A percentile compares a stretch with the other conserved stretches of the same genome.
Evolutionary conservation across 208 protist species (phyloP).

Genomic region (Trypanosoma theileri): DNA sequence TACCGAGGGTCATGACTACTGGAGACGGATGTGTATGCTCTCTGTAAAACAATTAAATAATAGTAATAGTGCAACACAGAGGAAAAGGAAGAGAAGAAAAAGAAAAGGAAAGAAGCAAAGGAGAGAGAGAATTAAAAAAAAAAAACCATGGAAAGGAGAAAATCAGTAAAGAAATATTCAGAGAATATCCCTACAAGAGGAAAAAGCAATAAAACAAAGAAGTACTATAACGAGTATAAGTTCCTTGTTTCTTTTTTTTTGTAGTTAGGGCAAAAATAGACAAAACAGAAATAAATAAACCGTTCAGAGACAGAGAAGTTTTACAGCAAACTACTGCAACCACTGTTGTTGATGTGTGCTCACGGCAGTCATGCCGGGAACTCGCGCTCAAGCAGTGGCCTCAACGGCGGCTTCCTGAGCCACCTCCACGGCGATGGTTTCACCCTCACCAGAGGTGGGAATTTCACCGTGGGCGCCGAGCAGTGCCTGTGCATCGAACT

Average conservation of each 20-base stretch:
- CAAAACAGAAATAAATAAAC: no score
- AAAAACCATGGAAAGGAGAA: slow-evolving; percentile 10
- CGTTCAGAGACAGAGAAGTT: background rate
- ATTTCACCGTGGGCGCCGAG: slow-evolving; percentile 91
- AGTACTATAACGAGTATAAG: no score
- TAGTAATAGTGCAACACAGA: background rate
- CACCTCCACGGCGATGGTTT: slow-evolving; percentile 72
- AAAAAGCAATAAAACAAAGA: background rate
- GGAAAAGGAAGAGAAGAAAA: background rate
- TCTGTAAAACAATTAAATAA: slow-evolving; percentile 12
- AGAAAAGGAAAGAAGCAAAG: slow-evolving; percentile 21
- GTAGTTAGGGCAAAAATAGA: no score
- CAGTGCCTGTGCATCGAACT: slow-evolving; percentile 94
- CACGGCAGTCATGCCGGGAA: background rate
- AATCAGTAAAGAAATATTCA: background rate
- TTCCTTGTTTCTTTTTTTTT: no score
- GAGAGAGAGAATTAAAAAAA: slow-evolving; percentile 24
- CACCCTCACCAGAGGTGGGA: slow-evolving; percentile 79
- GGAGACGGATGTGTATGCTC: slow-evolving; percentile 20
- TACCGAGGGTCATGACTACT: slow-evolving; percentile 88
- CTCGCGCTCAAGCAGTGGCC: slow-evolving; percentile 24
- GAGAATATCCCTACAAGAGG: background rate
- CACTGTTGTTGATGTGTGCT: no score
- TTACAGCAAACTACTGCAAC: background rate
- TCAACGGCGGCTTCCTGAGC: slow-evolving; percentile 41